phyloP scores from a whole-genome alignment of 2,329 filamentous ascomycete species.

The Microcyclosporella mali region DNA sequence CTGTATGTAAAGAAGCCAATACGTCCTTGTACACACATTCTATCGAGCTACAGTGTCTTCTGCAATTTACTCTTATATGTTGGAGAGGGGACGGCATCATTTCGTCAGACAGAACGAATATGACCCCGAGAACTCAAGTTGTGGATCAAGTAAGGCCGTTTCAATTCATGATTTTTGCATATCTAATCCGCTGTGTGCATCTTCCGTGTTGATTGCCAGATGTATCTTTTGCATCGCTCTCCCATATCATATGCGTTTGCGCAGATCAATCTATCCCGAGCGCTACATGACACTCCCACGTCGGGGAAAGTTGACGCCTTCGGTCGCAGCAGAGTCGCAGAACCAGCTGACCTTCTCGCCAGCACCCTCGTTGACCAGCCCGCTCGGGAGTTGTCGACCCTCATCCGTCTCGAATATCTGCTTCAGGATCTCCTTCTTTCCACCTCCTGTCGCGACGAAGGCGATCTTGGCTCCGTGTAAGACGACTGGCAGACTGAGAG shows the following conservation, averaged over 20 bases:
- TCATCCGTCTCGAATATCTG: conserved; percentile 79
- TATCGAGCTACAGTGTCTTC: too few species aligned
- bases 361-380: conserved; percentile 75
- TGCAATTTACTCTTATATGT: too few species aligned
- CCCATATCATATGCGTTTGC: not conserved
- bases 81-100: too few species aligned
- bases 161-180: not conserved
- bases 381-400: conserved; percentile 69
- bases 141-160: too few species aligned
- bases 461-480: conserved; percentile 79
- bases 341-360: conserved; percentile 94
- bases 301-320: conserved; percentile 75
- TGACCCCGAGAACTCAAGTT: too few species aligned
- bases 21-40: too few species aligned
- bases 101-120: too few species aligned
- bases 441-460: conserved; percentile 82
- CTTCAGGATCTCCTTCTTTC: conserved; percentile 89
- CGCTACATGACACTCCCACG: conserved; percentile 51
- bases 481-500: conserved; percentile 84
- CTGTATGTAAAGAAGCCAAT: too few species aligned
- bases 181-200: not conserved
- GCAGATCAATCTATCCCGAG: not conserved
- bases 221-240: too few species aligned
- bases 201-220: too few species aligned
- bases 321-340: conserved; percentile 76